Evolutionary conservation across 176 grass and related monocot genomes (phyloP).

Genomic region (Oryza longistaminata): DNA sequence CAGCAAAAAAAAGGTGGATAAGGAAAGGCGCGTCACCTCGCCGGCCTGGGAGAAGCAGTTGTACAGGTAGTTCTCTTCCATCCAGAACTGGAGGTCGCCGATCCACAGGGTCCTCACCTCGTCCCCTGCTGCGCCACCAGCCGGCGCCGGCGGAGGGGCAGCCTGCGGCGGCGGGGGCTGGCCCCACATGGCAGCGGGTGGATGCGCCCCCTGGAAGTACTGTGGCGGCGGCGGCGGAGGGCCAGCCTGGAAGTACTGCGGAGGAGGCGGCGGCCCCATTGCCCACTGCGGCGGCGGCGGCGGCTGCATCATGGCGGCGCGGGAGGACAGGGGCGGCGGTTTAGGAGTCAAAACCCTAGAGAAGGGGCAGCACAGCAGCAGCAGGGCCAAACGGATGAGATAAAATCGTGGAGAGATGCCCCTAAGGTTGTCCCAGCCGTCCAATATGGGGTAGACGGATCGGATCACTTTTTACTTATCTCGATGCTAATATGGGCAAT

Average conservation of each 20-base stretch:
- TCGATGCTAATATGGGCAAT: no score
- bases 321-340: background rate
- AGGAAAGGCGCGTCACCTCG: constrained; percentile 29
- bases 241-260: constrained; percentile 25
- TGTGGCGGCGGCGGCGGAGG: constrained; percentile 16
- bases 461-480: no score
- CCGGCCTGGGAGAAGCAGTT: constrained; percentile 32
- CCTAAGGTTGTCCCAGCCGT: background rate
- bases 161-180: constrained; percentile 26
- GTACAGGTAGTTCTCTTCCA: constrained; percentile 47
- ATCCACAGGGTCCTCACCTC: constrained; percentile 1
- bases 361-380: background rate
- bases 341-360: constrained; percentile 41
- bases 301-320: constrained; percentile 38
- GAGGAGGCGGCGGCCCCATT: constrained; percentile 30
- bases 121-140: constrained; percentile 9
- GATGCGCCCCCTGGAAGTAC: constrained; percentile 17
- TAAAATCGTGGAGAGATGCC: background rate
- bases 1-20: background rate
- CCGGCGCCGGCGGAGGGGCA: background rate
- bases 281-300: constrained; percentile 34
- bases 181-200: constrained; percentile 37
- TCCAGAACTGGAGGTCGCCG: constrained; percentile 39
- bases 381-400: background rate
- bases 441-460: no score